Evolutionary conservation across 176 grass and related monocot species (phyloP), one percentile per base, ranked within the genome.

Genomic region (Eragrostis curvula): DNA sequence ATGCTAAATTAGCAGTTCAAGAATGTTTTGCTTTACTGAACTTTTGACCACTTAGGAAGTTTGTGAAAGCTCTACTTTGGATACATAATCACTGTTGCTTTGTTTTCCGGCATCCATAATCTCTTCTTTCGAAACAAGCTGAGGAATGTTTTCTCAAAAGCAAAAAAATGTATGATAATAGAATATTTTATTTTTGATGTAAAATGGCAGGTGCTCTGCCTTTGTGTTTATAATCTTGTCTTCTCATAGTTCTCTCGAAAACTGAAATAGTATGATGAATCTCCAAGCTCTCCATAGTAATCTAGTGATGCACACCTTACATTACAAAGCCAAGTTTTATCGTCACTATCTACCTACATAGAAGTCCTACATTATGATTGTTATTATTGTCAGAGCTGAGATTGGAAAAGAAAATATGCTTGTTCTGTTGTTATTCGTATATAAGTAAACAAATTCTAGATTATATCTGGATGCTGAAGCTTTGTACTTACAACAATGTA

Each of bases 21-120:
- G 71, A 77, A 58, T 81, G 63, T 14, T 72, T 66, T 8, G 66
- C 77, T 85, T 83, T 76, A 79, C 49, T 83, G 25, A 83, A 79
- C 79, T 85, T 83, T 83, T 74, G 59, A 51, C 66, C 29, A 51
- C 39, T 50, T 28, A 2, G 16, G 32, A 77, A 57, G 55, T 81
- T 18, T 32, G 60, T 85, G 77, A 76, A 75, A 65, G 25, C 46
- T 81, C 53, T 62, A 32, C 70, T 64, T 84, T 60, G 56, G 76
- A 43, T 82, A 18, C 23, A 56, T 66, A 47, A 79, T 66, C n/a
- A 20, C 0, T 50, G 44, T 9, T 71, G 30, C 74, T 79, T 85
- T 78, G 75, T 79, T 79, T 79, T 48, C 30, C 12, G 15, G 70
- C 32, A 43, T 67, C 4, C 36, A 70, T 40, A 65, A 12, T 28